A percentile compares a stretch with the other conserved stretches of the same genome.
phyloP scores from a whole-genome alignment of 768 basidiomycete species.

The Suillus spraguei region DNA sequence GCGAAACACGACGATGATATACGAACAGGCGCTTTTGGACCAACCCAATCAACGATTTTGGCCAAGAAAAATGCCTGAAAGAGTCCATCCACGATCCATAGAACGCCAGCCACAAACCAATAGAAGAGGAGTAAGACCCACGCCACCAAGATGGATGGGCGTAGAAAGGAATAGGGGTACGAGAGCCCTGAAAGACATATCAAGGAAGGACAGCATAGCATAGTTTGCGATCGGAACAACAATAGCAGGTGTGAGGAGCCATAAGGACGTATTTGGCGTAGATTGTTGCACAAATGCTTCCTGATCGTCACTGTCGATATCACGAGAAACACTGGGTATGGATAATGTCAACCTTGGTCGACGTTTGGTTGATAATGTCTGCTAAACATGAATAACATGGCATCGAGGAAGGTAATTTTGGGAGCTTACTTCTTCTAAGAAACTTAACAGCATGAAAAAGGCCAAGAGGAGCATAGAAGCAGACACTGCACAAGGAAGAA shows the following conservation, averaged over 20 bases:
- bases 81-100: conserved; percentile 38
- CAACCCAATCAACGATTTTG: conserved; percentile 41
- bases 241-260: conserved; percentile 39
- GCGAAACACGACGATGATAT: conserved; percentile 39
- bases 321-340: neutral
- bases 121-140: conserved; percentile 42
- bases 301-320: conserved; percentile 5
- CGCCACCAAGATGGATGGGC: conserved; percentile 44
- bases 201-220: conserved; percentile 42
- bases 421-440: conserved; percentile 35
- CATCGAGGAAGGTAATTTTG: too few relatives aligned
- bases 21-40: conserved; percentile 44
- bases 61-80: conserved; percentile 45
- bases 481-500: conserved; percentile 36
- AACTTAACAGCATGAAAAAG: conserved; percentile 21
- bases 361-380: conserved; percentile 14
- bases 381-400: neutral
- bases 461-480: conserved; percentile 17
- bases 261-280: conserved; percentile 43
- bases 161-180: conserved; percentile 49
- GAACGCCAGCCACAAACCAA: conserved; percentile 40
- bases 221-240: conserved; percentile 47
- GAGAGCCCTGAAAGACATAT: conserved; percentile 41
- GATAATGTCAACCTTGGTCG: conserved; percentile 16
- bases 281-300: conserved; percentile 12